A percentile compares a stretch with the other conserved stretches of the same genome.
Evolutionary conservation across 2,329 filamentous ascomycete genomes (phyloP).

Genomic region (Colletotrichum tabaci): DNA sequence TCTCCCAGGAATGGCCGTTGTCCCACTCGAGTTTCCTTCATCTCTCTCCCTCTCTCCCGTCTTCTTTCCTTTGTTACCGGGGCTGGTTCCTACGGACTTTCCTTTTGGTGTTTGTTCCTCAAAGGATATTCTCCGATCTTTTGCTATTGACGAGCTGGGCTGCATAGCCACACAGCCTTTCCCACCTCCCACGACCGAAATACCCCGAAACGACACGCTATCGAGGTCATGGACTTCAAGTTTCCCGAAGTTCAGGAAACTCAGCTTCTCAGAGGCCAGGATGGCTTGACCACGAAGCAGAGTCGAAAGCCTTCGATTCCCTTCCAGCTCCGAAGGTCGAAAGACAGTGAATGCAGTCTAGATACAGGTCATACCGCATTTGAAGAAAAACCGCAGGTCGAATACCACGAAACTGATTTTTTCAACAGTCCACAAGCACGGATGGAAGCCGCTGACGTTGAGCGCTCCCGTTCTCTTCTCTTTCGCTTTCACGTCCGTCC

Average conservation of each 20-base stretch:
- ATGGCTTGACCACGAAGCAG: neutral
- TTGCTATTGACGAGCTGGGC: neutral
- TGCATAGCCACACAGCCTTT: neutral
- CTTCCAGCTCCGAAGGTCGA: conserved; percentile 6
- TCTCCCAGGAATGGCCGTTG: neutral
- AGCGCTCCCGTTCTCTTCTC: too few species aligned
- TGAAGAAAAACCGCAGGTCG: too few species aligned
- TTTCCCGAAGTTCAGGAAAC: neutral
- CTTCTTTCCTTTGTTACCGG: conserved; percentile 10
- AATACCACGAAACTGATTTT: too few species aligned
- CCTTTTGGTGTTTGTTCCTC: neutral
- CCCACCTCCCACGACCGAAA: neutral
- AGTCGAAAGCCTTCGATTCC: conserved; percentile 7
- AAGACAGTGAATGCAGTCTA: conserved; percentile 24
- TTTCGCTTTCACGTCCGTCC: too few species aligned
- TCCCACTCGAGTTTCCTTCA: neutral
- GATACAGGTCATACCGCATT: conserved; percentile 32
- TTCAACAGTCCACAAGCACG: conserved; percentile 27
- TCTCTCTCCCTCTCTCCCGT: neutral
- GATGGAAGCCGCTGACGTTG: conserved; percentile 59
- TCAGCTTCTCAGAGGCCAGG: neutral
- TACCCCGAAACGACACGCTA: neutral
- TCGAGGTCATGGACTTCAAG: conserved; percentile 14
- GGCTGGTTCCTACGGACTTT: conserved; percentile 5
- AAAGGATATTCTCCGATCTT: neutral